Evolutionary conservation across 116 monocot species (phyloP), one percentile per base, ranked within the genome.

Genomic region (Posidonia oceanica): DNA sequence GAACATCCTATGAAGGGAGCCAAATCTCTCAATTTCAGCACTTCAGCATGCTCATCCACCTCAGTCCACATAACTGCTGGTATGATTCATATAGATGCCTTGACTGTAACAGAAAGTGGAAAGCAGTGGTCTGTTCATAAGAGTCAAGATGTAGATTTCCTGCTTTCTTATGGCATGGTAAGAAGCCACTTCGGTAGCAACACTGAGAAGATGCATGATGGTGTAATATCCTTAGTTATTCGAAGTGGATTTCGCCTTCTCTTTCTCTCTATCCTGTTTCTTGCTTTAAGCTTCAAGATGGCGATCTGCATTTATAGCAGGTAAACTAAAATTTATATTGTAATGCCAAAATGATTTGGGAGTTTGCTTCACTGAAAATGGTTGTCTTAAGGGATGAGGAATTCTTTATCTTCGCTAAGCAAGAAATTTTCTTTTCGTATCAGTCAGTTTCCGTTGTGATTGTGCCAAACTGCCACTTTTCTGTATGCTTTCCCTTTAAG

Each of bases 51-150:
- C 16, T 36, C 78, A 14, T 71, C 72, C 42, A 73, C 76, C 73
- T 80, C 90, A 1, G 21, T 83, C 54, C 86, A 77, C 17, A 29
- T 90, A 4, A 81, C 86, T 20, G 74, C 86, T 54, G 86, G 83
- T 22, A 71, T 90, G 48, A 75, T 90, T 56, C 81, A 78, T 17
- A 74, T 88, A 57, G 52, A 63, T 42, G 61, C 54, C 68, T 57
- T 71, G 38, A 60, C 73, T 4, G 17, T 82, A 58, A 39, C 64
- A 2, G 52, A 61, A 14, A 36, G 11, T 2, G 20, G 57, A 70
- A 75, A 77, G n/a, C 29, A 61, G 39, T 83, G 76, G 76, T 66
- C 76, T n/a, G 3, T 76, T 22, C 69, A 36, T 60, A 81, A 83
- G 81, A 71, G 75, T 41, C 67, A 65, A 39, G 79, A 75, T 51